These are phyloP conservation scores for Simmondsia chinensis DNA, from an alignment of 148 eudicot species.

Conservation along the genomic window DNA sequence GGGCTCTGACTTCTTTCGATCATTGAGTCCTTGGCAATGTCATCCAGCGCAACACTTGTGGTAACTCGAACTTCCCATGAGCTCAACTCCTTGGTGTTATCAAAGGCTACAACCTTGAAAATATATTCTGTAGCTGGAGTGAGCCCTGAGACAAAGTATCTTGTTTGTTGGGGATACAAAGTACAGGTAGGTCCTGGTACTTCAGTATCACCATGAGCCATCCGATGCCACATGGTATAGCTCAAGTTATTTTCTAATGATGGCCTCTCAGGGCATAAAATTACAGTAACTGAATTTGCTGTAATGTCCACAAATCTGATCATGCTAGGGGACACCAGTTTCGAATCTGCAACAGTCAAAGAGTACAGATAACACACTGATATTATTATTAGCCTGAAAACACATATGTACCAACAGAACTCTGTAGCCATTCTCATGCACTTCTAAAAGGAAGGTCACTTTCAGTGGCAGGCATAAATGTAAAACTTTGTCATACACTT, in stretches of 20 bases:
- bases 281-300: slow-evolving; percentile 40
- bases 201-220: slow-evolving; percentile 39
- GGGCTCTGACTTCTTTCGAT: slow-evolving; percentile 64
- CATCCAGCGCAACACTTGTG: slow-evolving; percentile 17
- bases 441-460: too few species aligned
- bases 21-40: slow-evolving; percentile 6
- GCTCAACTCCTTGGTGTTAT: slow-evolving; percentile 26
- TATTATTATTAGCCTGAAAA: slow-evolving; percentile 1
- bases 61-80: slow-evolving; percentile 32
- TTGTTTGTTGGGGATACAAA: slow-evolving; percentile 37
- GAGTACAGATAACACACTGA: slow-evolving; percentile 1
- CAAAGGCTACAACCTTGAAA: slow-evolving; percentile 41
- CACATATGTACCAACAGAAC: too few species aligned
- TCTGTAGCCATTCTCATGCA: too few species aligned
- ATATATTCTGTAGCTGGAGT: slow-evolving; percentile 50
- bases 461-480: too few species aligned
- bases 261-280: slow-evolving; percentile 31
- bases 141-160: slow-evolving; percentile 41
- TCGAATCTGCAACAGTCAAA: slow-evolving; percentile 29
- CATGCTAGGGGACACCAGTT: slow-evolving; percentile 13
- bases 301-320: slow-evolving; percentile 43
- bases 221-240: slow-evolving; percentile 63
- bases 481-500: too few species aligned
- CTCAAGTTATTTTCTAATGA: slow-evolving; percentile 14
- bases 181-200: slow-evolving; percentile 46